These are phyloP conservation scores for Aotearoamyces nothofagi DNA, from an alignment of 2,329 filamentous ascomycete genomes.

Conservation along the genomic window DNA sequence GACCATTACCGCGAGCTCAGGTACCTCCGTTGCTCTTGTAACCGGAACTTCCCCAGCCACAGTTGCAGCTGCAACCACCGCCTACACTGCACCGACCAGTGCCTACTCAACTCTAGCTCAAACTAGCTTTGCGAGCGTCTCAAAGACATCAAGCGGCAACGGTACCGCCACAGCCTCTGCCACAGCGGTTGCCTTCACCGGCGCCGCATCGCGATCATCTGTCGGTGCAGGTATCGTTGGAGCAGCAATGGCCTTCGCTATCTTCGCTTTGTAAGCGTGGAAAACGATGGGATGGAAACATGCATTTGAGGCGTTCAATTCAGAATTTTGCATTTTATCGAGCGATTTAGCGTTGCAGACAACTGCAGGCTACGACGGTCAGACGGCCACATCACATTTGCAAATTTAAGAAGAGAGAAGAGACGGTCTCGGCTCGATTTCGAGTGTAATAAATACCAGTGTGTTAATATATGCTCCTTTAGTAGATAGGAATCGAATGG, in stretches of 20 bases:
- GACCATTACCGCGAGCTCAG: slow-evolving; percentile 7
- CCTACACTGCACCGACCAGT: neutral
- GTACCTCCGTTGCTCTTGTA: slow-evolving; percentile 3
- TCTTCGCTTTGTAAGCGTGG: neutral
- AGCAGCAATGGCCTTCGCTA: neutral
- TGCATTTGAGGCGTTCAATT: neutral
- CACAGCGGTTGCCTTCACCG: neutral
- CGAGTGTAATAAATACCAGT: no score
- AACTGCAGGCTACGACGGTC: neutral
- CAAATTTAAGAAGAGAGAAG: neutral
- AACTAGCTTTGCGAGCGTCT: neutral
- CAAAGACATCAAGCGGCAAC: neutral
- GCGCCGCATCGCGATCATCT: neutral
- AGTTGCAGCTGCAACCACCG: slow-evolving; percentile 2
- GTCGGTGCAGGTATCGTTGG: neutral
- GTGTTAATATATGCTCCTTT: no score
- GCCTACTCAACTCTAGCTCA: neutral
- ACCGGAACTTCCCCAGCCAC: slow-evolving; percentile 10
- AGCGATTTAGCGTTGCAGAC: neutral
- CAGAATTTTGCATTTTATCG: neutral
- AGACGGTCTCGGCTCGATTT: no score
- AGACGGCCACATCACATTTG: neutral
- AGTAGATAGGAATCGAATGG: no score
- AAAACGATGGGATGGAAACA: neutral
- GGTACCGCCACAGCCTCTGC: neutral